Percentiles rank a stretch among this genome's conserved stretches.
These are phyloP conservation scores for Metschnikowia aberdeeniae DNA, from an alignment of 805 yeast genomes.

Conservation along the genomic window DNA sequence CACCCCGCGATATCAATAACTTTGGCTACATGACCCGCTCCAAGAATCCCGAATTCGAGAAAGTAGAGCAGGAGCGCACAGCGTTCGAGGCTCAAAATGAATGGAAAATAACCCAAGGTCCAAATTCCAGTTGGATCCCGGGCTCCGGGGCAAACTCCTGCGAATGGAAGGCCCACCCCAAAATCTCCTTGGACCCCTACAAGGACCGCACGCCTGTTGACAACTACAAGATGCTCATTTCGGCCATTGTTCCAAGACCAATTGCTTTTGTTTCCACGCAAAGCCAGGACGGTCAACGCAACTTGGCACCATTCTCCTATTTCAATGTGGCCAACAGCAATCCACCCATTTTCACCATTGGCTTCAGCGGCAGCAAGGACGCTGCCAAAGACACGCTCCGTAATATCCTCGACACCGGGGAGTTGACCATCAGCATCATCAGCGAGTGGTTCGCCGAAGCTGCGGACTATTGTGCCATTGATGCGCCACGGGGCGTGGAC, in stretches of 20 bases:
- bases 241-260: slow-evolving; percentile 58
- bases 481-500: slow-evolving; percentile 46
- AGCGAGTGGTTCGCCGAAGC: slow-evolving; percentile 66
- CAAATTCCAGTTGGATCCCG: slow-evolving; percentile 36
- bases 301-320: slow-evolving; percentile 61
- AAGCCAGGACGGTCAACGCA: slow-evolving; percentile 37
- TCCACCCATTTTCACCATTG: slow-evolving; percentile 56
- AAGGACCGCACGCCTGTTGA: slow-evolving; percentile 33
- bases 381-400: slow-evolving; percentile 46
- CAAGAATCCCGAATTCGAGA: slow-evolving; percentile 11
- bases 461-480: slow-evolving; percentile 47
- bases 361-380: slow-evolving; percentile 39
- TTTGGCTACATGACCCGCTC: neutral
- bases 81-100: slow-evolving; percentile 5
- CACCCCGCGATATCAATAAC: neutral
- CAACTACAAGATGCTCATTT: slow-evolving; percentile 49
- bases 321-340: slow-evolving; percentile 45
- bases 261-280: slow-evolving; percentile 54
- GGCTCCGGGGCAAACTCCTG: slow-evolving; percentile 46
- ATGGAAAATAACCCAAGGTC: slow-evolving; percentile 23
- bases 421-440: slow-evolving; percentile 52
- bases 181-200: slow-evolving; percentile 48
- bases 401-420: slow-evolving; percentile 49
- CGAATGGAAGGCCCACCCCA: slow-evolving; percentile 43
- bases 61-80: slow-evolving; percentile 10